Base-by-base conservation (phyloP, 768 basidiomycete genomes). In the Lenzites betulinus region DNA sequence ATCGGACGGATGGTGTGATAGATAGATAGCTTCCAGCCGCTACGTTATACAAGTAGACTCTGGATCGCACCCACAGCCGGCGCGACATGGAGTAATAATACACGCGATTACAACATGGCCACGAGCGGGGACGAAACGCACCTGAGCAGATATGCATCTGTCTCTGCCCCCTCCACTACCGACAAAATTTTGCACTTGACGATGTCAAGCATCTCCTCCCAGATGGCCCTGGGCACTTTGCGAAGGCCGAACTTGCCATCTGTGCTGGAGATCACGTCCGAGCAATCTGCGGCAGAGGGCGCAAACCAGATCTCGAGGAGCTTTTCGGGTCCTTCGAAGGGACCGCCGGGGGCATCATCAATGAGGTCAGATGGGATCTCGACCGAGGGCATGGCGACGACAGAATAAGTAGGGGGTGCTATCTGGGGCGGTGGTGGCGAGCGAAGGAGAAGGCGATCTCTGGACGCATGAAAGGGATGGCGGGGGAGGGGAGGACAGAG, bases 271-370 rank as follows among this genome's bases (percentile, higher is more conserved):
- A 71, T 73, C 42, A 78, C 75, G 63, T 76, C 78, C 35, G 86
- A 83, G 9, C 92, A 78, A 26, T 81, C 75, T 9, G 82, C 79
- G 6, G 87, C 76, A 8, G 88, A 88, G 13, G 93, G 92, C 1
- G 91, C 87, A 76, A 98, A 98, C 97, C 97, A 98, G 51, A 98
- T 85, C 78, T 99, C 97, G 47, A 98, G 84, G 42, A 98, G 83
- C 72, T 96, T 96, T 78, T 96, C 95, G 61, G 94, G 90, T 22
- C 95, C 95, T 74, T 95, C 94, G 67, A 95, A 96, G 15, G 70
- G 70, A 18, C 69, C 69, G 44, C 43, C 43, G 23, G 61, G 50
- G 53, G 65, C 54, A 33, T 33, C 30, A 33, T 33, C 6, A 33
- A n/a, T n/a, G 5, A 9, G 22, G 42, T 48, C 50, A 20, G 47